phyloP scores from a whole-genome alignment of 2,329 filamentous ascomycete genomes.

The Gnomoniopsis sp. region DNA sequence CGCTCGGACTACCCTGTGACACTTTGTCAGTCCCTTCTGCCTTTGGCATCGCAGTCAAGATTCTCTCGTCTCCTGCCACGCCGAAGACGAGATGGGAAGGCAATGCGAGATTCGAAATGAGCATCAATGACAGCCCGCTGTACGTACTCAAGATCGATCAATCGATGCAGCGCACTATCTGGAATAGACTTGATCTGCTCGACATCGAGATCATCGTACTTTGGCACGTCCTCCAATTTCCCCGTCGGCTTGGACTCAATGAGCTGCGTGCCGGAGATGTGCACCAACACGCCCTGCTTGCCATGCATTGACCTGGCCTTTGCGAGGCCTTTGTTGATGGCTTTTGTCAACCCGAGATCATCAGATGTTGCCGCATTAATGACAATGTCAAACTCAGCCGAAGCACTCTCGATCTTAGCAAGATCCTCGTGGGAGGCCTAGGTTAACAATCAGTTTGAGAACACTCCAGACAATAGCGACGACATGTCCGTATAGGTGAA shows the following conservation, averaged over 20 bases:
- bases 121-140: neutral
- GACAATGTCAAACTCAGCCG: neutral
- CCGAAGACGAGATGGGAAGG: neutral
- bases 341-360: neutral
- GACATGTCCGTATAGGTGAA: too few relatives aligned
- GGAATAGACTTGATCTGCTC: conserved; percentile 1
- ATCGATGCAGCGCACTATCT: neutral
- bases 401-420: conserved; percentile 1
- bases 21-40: neutral
- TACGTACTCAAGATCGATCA: conserved; percentile 1
- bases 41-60: neutral
- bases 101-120: neutral
- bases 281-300: neutral
- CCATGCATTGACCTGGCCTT: neutral
- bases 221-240: neutral
- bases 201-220: neutral
- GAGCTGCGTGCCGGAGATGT: conserved; percentile 6
- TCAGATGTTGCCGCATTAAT: conserved; percentile 6
- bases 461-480: neutral
- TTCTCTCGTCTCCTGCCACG: neutral
- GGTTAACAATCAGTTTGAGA: neutral
- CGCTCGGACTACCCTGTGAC: neutral
- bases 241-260: conserved; percentile 2
- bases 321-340: conserved; percentile 1
- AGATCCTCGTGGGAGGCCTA: neutral